Evolutionary conservation across 1,139 yeast species (phyloP).

Genomic region (Pichia kudriavzevii): DNA sequence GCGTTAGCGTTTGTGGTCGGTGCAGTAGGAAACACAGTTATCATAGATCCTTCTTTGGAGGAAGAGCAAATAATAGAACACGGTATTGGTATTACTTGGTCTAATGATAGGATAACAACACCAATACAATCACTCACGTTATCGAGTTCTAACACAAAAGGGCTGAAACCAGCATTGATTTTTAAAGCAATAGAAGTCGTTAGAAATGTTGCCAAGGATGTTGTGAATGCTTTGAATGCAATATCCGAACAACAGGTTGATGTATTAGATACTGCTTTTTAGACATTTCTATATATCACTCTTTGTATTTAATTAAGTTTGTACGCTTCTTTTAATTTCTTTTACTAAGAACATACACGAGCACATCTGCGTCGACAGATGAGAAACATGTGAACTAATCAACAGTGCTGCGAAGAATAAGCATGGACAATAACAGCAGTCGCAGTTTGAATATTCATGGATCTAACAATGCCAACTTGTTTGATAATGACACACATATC

Average conservation of each 20-base stretch:
- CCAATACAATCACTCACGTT: constrained; percentile 56
- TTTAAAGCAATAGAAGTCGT: constrained; percentile 28
- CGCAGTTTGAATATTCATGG: constrained; percentile 96
- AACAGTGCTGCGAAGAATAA: constrained; percentile 66
- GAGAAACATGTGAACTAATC: neutral
- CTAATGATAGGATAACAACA: constrained; percentile 52
- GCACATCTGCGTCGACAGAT: neutral
- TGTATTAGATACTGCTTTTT: constrained; percentile 22
- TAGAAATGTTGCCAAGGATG: constrained; percentile 26
- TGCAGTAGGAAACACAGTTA: constrained; percentile 57
- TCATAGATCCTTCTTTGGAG: constrained; percentile 74
- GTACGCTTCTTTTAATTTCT: neutral
- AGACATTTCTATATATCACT: neutral
- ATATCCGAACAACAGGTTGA: constrained; percentile 24
- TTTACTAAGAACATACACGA: neutral
- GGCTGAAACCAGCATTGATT: constrained; percentile 25
- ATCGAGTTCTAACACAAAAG: constrained; percentile 29
- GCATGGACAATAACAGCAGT: constrained; percentile 92
- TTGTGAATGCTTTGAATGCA: constrained; percentile 26
- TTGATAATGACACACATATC: constrained; percentile 87
- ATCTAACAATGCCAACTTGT: constrained; percentile 84
- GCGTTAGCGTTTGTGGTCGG: constrained; percentile 75
- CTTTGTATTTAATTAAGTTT: neutral
- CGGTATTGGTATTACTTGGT: constrained; percentile 68
- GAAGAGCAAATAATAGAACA: constrained; percentile 86